These are phyloP conservation scores for Byssoonygena ceratinophila DNA, from an alignment of 2,329 filamentous ascomycete species.

Conservation along the genomic window DNA sequence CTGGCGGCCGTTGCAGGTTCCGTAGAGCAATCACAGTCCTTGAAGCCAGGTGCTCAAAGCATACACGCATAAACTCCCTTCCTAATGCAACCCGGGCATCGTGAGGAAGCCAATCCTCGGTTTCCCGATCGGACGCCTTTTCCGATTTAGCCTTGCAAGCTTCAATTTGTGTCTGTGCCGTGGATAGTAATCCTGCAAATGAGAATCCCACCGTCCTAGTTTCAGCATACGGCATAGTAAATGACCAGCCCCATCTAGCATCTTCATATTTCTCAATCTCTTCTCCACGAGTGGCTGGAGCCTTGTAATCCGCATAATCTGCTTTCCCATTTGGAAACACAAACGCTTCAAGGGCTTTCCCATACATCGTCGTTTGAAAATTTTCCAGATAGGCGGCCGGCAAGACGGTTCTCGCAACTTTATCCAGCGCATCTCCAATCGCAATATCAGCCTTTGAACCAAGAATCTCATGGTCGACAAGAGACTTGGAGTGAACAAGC, in stretches of 20 bases:
- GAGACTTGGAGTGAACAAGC: slow-evolving; percentile 60
- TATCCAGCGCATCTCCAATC: slow-evolving; percentile 84
- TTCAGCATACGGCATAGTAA: slow-evolving; percentile 58
- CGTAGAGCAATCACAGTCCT: slow-evolving; percentile 62
- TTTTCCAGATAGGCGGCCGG: slow-evolving; percentile 48
- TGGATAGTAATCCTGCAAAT: slow-evolving; percentile 61
- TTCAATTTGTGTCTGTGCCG: slow-evolving; percentile 49
- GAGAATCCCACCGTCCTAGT: slow-evolving; percentile 54
- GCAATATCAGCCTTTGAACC: slow-evolving; percentile 68
- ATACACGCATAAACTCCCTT: slow-evolving; percentile 61
- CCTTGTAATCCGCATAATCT: slow-evolving; percentile 43
- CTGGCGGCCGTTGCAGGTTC: slow-evolving; percentile 20
- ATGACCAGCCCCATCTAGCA: slow-evolving; percentile 52
- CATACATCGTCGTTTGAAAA: slow-evolving; percentile 63
- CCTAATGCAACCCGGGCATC: slow-evolving; percentile 60
- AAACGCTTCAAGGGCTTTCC: slow-evolving; percentile 64
- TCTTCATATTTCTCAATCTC: slow-evolving; percentile 44
- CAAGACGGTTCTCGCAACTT: slow-evolving; percentile 66
- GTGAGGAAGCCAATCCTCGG: slow-evolving; percentile 33
- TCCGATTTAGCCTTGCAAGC: slow-evolving; percentile 27
- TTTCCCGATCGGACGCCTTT: slow-evolving; percentile 20
- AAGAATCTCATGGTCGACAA: slow-evolving; percentile 62
- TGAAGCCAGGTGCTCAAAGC: slow-evolving; percentile 77
- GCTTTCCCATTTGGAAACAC: slow-evolving; percentile 50
- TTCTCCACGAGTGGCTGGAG: slow-evolving; percentile 48